Evolutionary conservation across 2,329 filamentous ascomycete species (phyloP), one percentile per base, ranked within the genome.

Genomic region (Cadophora sp.): DNA sequence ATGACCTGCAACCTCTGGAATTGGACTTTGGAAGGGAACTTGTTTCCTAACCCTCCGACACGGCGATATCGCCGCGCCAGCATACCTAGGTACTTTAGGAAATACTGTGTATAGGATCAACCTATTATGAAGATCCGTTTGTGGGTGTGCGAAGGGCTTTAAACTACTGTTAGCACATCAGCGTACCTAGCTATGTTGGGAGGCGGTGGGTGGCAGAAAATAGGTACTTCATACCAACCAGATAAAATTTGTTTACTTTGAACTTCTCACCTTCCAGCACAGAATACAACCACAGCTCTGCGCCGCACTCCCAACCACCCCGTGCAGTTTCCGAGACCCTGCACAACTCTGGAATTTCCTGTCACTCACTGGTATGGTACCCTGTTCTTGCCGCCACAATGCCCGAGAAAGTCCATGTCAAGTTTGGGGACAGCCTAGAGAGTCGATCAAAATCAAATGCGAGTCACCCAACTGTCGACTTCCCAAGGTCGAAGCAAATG

Each of bases 341-440:
- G 5, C 27, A 22, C 27, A 39, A 16, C 7, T 20, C 30, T 22
- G 8, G 16, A 6, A n/a, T 45, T 20, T n/a, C 16, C 43, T 8
- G n/a, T 14, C 16, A 45, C 43, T 14, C 16, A 45, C 43, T 45
- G 43, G n/a, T 6, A 11, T n/a, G 43, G 7, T 18, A 8, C 14
- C 43, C 14, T 22, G 6, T 22, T 22, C n/a, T 18, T 8, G 33
- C n/a, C n/a, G 18, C 30, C 33, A 47, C 36, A 36, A 82, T 82
- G 81, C 79, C 80, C 33, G 79, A 81, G 73, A 77, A 78, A 70
- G 76, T 81, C 13, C 77, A 78, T 66, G 79, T 74, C 16, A 76
- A 76, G 41, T 82, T 82, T 68, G 75, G 73, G 20, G 78, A 78
- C 51, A 75, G 77, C 20, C 72, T 74, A 60, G 69, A n/a, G 24